A percentile compares a stretch with the other conserved stretches of the same genome.
Evolutionary conservation across 306 rosid species (phyloP).

Genomic region (Vigna angularis): DNA sequence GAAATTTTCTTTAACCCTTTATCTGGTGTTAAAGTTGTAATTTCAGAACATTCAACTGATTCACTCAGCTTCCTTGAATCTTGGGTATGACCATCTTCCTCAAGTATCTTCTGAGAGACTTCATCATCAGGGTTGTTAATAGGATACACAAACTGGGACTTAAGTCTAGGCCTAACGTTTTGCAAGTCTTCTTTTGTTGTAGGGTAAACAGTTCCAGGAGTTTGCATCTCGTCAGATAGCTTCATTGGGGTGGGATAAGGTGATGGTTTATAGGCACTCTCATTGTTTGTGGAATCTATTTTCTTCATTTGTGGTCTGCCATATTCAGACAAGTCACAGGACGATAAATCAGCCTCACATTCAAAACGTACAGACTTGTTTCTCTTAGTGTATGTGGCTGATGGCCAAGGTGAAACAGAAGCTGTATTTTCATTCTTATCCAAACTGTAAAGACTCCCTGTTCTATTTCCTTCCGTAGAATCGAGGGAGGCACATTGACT

Average conservation of each 20-base stretch:
- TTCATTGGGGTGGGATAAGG: constrained; percentile 79
- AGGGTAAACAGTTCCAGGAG: constrained; percentile 82
- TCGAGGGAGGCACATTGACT: constrained; percentile 25
- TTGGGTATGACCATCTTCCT: constrained; percentile 55
- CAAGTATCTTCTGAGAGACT: constrained; percentile 47
- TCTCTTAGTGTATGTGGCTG: constrained; percentile 45
- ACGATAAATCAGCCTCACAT: constrained; percentile 59
- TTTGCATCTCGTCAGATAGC: constrained; percentile 80
- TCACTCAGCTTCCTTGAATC: constrained; percentile 54
- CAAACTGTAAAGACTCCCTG: constrained; percentile 12
- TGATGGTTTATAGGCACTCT: constrained; percentile 53
- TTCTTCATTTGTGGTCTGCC: constrained; percentile 44
- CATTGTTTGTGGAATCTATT: constrained; percentile 52
- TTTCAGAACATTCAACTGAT: constrained; percentile 53
- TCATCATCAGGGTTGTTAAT: constrained; percentile 52
- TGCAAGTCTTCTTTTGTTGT: constrained; percentile 49
- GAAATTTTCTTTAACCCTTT: constrained; percentile 46
- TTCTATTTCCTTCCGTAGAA: constrained; percentile 39
- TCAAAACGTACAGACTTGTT: constrained; percentile 75
- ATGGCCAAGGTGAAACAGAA: constrained; percentile 48
- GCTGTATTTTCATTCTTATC: constrained; percentile 44
- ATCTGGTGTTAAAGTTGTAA: constrained; percentile 50
- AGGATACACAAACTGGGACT: constrained; percentile 68
- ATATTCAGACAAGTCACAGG: constrained; percentile 52
- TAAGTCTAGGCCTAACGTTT: constrained; percentile 58